Conservation (phyloP, 345 rosid genomes). For the Cardamine resedifolia region DNA sequence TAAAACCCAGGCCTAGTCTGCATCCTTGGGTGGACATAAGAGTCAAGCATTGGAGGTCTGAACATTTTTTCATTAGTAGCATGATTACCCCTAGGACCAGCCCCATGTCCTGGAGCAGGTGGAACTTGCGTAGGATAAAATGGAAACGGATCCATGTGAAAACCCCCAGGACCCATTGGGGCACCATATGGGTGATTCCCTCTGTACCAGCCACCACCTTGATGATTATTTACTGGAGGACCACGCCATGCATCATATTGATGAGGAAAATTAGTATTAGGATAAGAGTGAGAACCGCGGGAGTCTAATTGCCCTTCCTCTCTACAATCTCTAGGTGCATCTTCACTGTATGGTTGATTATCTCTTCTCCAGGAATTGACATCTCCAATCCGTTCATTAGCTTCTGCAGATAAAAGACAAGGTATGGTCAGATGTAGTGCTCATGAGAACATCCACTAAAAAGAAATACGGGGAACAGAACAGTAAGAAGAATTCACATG, state of each 20-base stretch:
- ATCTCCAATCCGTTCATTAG: constrained; percentile 43
- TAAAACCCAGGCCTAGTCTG: constrained; percentile 87
- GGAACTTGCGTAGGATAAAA: constrained; percentile 72
- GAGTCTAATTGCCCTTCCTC: constrained; percentile 75
- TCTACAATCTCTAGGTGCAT: constrained; percentile 48
- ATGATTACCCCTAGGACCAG: constrained; percentile 77
- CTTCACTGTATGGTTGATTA: constrained; percentile 52
- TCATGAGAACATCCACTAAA: too few species aligned
- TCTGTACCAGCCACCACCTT: constrained; percentile 88
- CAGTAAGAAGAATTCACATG: constrained; percentile 6
- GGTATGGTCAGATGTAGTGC: constrained; percentile 4
- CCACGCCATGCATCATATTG: constrained; percentile 81
- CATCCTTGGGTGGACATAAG: constrained; percentile 75
- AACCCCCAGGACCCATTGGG: constrained; percentile 77
- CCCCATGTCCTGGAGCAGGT: constrained; percentile 56
- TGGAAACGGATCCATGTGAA: constrained; percentile 83
- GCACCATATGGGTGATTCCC: constrained; percentile 83
- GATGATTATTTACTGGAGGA: constrained; percentile 78
- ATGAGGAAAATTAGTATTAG: constrained; percentile 60
- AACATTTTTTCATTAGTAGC: constrained; percentile 67
- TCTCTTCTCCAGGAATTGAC: constrained; percentile 74
- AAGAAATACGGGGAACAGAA: too few species aligned
- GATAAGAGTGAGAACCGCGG: constrained; percentile 61
- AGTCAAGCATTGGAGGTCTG: constrained; percentile 79
- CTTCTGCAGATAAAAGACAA: constrained; percentile 36